A percentile compares a stretch with the other conserved stretches of the same genome.
Evolutionary conservation across 108 stramenopile genomes (phyloP).

Genomic region (Pseudonitzschia pungens): DNA sequence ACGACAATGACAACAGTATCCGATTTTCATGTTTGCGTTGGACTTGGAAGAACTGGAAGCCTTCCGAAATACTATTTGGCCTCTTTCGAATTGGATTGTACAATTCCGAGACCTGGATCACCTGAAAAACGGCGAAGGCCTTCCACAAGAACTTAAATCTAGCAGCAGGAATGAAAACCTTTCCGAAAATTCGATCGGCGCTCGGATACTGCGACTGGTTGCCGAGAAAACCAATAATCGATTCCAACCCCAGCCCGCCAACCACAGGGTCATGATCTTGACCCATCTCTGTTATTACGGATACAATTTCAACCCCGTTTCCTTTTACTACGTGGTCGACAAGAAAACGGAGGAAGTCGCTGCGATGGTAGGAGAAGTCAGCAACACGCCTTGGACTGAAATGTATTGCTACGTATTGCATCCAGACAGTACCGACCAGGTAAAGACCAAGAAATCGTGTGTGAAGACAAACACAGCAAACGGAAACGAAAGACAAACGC

Average conservation of each 20-base stretch:
- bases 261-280: constrained; percentile 53
- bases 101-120: constrained; percentile 55
- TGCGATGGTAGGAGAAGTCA: constrained; percentile 88
- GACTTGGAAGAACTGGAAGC: constrained; percentile 81
- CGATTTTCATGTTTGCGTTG: constrained; percentile 77
- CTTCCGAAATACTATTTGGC: constrained; percentile 47
- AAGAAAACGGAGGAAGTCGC: constrained; percentile 37
- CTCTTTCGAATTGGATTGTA: constrained; percentile 52
- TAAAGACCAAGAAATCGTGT: not conserved
- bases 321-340: constrained; percentile 69
- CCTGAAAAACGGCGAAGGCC: constrained; percentile 78
- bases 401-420: constrained; percentile 90
- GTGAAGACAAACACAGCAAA: not conserved
- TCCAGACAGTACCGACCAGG: constrained; percentile 64
- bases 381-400: constrained; percentile 96
- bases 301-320: constrained; percentile 92
- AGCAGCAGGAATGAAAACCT: not conserved
- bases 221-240: constrained; percentile 54
- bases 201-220: constrained; percentile 54
- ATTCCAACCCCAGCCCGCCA: constrained; percentile 35
- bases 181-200: constrained; percentile 31
- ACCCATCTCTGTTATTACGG: constrained; percentile 82
- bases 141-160: constrained; percentile 2
- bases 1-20: constrained; percentile 47
- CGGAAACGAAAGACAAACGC: not conserved